Evolutionary conservation across 1,284 basidiomycete genomes (phyloP).

Genomic region (Cutaneotrichosporon sp.): DNA sequence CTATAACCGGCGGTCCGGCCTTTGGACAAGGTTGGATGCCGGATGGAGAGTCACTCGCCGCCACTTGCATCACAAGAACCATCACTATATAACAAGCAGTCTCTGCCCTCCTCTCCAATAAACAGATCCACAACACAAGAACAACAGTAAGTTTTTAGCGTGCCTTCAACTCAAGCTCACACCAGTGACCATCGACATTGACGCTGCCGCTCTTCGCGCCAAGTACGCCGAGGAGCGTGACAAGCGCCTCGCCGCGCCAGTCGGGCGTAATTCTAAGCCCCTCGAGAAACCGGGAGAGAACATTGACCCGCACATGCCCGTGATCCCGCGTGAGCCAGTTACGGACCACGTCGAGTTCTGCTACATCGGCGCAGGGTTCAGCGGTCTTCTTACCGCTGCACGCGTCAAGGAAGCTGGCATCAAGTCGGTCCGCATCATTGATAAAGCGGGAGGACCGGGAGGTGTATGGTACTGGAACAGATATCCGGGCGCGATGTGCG

Average conservation of each 20-base stretch:
- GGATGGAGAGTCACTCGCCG: too few species aligned
- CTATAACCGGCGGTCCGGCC: too few species aligned
- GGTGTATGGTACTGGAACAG: slow-evolving; percentile 30
- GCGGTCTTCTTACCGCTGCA: slow-evolving; percentile 16
- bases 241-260: slow-evolving; percentile 13
- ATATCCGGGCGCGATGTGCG: slow-evolving; percentile 25
- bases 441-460: slow-evolving; percentile 19
- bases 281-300: slow-evolving; percentile 14
- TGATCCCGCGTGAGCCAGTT: slow-evolving; percentile 16
- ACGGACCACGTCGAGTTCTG: slow-evolving; percentile 20
- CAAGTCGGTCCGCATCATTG: slow-evolving; percentile 15
- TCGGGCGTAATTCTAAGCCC: slow-evolving; percentile 13
- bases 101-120: too few species aligned
- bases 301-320: slow-evolving; percentile 18
- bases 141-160: too few species aligned
- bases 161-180: background rate
- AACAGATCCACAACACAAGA: too few species aligned
- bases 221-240: slow-evolving; percentile 18
- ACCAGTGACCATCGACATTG: slow-evolving; percentile 7
- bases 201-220: slow-evolving; percentile 6
- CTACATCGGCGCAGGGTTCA: slow-evolving; percentile 21
- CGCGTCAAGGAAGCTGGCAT: slow-evolving; percentile 18
- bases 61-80: too few species aligned
- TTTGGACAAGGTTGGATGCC: too few species aligned
- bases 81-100: too few species aligned